These are phyloP conservation scores for Vitis rotundifolia DNA, from an alignment of 164 flowering plant genomes.

Conservation along the genomic window DNA sequence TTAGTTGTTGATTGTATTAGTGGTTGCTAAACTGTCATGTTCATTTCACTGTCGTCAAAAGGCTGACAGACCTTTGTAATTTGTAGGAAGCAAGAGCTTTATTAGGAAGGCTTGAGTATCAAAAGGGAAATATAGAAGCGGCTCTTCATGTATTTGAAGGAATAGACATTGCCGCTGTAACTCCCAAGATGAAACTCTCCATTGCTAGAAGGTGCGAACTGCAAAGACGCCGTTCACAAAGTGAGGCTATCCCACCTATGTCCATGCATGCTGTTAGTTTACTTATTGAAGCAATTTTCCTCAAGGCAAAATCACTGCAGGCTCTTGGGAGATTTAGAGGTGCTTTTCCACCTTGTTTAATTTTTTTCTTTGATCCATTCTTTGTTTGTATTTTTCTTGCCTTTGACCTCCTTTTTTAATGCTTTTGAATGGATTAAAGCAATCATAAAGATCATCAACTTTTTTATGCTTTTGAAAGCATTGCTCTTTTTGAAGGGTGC, in stretches of 20 bases:
- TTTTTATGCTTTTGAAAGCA: too few species aligned
- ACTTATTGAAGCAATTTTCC: slow-evolving; percentile 83
- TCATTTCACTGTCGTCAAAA: background rate
- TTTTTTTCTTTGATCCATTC: background rate
- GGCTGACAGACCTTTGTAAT: slow-evolving; percentile 6
- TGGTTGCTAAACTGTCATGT: background rate
- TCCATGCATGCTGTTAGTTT: slow-evolving; percentile 83
- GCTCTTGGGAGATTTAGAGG: slow-evolving; percentile 73
- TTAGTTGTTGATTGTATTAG: too few species aligned
- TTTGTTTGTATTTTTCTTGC: background rate
- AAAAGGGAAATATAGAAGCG: slow-evolving; percentile 80
- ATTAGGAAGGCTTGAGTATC: slow-evolving; percentile 87
- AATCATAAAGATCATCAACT: too few species aligned
- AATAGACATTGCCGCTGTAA: slow-evolving; percentile 74
- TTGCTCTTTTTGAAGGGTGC: too few species aligned
- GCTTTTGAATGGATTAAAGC: too few species aligned
- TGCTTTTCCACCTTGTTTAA: slow-evolving; percentile 18
- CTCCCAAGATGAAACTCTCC: slow-evolving; percentile 61
- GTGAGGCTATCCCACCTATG: slow-evolving; percentile 63
- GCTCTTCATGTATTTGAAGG: slow-evolving; percentile 95
- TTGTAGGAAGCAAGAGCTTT: slow-evolving; percentile 92
- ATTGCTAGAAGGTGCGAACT: slow-evolving; percentile 59
- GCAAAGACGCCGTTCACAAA: slow-evolving; percentile 52
- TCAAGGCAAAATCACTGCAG: slow-evolving; percentile 81
- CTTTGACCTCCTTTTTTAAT: too few species aligned